A percentile compares a stretch with the other conserved stretches of the same genome.
Conservation (phyloP, 176 grass and related monocot species). For the Carex scoparia region DNA sequence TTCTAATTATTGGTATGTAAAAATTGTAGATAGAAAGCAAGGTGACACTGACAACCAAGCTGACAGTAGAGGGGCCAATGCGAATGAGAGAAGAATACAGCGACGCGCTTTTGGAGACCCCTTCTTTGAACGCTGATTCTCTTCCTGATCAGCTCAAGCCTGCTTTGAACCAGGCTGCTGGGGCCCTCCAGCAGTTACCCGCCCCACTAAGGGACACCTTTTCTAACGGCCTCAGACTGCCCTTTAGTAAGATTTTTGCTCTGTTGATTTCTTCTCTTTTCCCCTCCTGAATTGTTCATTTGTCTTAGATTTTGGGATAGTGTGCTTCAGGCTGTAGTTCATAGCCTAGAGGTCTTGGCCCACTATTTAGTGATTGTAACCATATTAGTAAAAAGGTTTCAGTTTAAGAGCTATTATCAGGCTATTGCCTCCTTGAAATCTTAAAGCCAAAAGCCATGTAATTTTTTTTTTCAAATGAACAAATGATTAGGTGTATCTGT, state of each 20-base stretch:
- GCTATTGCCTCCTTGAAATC: neutral
- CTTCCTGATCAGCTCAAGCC: constrained; percentile 78
- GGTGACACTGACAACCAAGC: constrained; percentile 63
- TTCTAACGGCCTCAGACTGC: constrained; percentile 68
- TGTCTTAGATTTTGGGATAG: neutral
- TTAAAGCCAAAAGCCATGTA: neutral
- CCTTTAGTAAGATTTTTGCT: constrained; percentile 65
- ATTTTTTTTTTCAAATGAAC: neutral
- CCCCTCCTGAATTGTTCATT: neutral
- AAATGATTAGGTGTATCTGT: neutral
- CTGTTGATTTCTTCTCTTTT: neutral
- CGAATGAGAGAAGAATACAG: constrained; percentile 93
- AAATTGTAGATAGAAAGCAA: constrained; percentile 77
- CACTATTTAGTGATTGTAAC: neutral
- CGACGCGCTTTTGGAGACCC: constrained; percentile 64
- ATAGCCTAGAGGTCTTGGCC: neutral
- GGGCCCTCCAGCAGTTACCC: constrained; percentile 73
- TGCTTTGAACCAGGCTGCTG: constrained; percentile 59
- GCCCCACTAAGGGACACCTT: constrained; percentile 67
- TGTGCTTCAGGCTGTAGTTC: neutral
- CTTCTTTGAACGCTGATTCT: constrained; percentile 58
- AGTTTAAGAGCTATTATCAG: neutral
- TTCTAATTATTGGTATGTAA: neutral
- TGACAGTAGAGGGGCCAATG: constrained; percentile 78
- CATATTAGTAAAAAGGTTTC: neutral